phyloP scores from a whole-genome alignment of 2,329 filamentous ascomycete genomes.

The Aspergillus phoenicis region DNA sequence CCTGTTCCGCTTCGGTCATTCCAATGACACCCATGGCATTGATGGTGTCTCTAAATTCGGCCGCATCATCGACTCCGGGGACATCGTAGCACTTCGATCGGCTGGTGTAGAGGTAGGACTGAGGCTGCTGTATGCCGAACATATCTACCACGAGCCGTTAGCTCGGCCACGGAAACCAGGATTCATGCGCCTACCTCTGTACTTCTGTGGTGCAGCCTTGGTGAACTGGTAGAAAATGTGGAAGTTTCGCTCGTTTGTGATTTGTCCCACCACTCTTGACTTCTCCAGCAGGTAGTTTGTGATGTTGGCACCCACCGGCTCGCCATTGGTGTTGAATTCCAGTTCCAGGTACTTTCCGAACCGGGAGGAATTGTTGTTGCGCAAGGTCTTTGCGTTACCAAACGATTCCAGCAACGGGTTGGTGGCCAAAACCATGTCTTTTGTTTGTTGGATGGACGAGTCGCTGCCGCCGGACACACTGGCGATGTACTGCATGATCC shows the following conservation, averaged over 20 bases:
- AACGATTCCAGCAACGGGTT: slow-evolving; percentile 97
- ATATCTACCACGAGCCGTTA: slow-evolving; percentile 54
- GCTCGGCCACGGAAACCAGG: neutral
- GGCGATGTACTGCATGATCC: slow-evolving; percentile 99
- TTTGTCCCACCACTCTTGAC: slow-evolving; percentile 91
- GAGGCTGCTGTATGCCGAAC: slow-evolving; percentile 89
- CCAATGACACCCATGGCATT: slow-evolving; percentile 96
- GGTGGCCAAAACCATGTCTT: slow-evolving; percentile 98
- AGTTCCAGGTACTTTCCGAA: slow-evolving; percentile 99
- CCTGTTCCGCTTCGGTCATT: slow-evolving; percentile 82
- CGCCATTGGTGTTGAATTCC: slow-evolving; percentile 87
- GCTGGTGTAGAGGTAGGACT: slow-evolving; percentile 92
- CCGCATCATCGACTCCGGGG: slow-evolving; percentile 85
- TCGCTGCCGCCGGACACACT: slow-evolving; percentile 86
- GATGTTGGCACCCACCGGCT: slow-evolving; percentile 94
- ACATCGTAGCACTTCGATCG: slow-evolving; percentile 94
- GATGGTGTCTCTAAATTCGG: slow-evolving; percentile 86
- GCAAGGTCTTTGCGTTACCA: slow-evolving; percentile 94
- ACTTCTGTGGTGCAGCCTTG: slow-evolving; percentile 85
- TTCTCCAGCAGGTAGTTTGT: slow-evolving; percentile 98
- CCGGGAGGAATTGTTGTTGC: slow-evolving; percentile 98
- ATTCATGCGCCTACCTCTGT: slow-evolving; percentile 57
- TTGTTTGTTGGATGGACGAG: slow-evolving; percentile 91
- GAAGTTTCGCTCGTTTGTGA: slow-evolving; percentile 93
- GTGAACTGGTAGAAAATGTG: slow-evolving; percentile 99